Base-by-base conservation (phyloP, 345 rosid genomes). In the Ailanthus altissimus region DNA sequence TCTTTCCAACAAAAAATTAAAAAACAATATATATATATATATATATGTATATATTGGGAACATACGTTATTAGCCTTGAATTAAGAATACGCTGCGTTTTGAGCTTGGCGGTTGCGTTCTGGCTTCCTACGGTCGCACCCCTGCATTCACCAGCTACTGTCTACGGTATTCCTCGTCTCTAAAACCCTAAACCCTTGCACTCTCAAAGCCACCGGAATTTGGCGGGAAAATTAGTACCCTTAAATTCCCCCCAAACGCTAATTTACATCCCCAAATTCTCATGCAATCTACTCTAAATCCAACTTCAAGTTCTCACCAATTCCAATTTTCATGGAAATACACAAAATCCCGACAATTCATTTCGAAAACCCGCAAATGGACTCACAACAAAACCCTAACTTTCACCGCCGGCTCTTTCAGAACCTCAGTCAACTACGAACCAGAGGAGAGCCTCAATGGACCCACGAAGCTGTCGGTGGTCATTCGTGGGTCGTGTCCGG, bases 391-490 rank as follows among this genome's bases (percentile, higher is more conserved):
- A 75, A 42, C 25, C 81, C 75, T 50, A 32, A 75, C 70, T 79
- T 64, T 56, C n/a, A 40, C 59, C 32, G 25, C 77, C 60, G 53
- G 42, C 53, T 79, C 94, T 26, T 56, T 89, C 21, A 77, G 83
- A 64, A 77, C 87, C 45, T 79, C 81, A 25, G 60, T 87, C 60
- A 80, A 82, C 74, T 85, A 49, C 75, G 86, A 85, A 13, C 85
- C 85, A 4, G 90, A 75, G 72, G 89, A 74, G 75, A 80, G 78
- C 28, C 50, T 79, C n/a, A 74, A 69, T 60, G 20, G 69, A 40
- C 76, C 81, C 25, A 73, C n/a, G 15, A 77, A 79, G 79, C 84
- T 91, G 0, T 91, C 95, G 6, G 86, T 89, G 75, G 89, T 81
- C 79, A 47, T 88, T 61, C 80, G 84, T 73, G 78, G 78, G 60